Conservation (phyloP, 1,139 yeast genomes). For the Lodderomyces pseudojiufengensis region DNA sequence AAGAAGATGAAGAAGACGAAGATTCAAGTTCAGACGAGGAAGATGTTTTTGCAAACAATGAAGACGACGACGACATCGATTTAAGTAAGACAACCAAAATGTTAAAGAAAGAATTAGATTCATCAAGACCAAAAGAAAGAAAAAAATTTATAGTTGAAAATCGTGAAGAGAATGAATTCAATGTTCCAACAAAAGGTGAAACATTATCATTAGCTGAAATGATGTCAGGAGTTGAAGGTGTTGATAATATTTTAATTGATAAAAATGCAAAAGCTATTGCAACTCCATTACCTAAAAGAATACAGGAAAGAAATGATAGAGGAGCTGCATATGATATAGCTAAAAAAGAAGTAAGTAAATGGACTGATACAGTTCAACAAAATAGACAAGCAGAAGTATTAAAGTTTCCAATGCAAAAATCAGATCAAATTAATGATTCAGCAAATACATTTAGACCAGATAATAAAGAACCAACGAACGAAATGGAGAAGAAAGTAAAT, state of each 20-base stretch:
- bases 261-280: constrained; percentile 51
- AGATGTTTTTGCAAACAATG: constrained; percentile 5
- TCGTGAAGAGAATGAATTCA: constrained; percentile 66
- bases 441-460: constrained; percentile 53
- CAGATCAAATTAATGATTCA: constrained; percentile 34
- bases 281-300: constrained; percentile 81
- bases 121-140: constrained; percentile 33
- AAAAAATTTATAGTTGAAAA: constrained; percentile 48
- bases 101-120: constrained; percentile 24
- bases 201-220: constrained; percentile 71
- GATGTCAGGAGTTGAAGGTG: constrained; percentile 57
- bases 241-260: constrained; percentile 46
- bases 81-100: constrained; percentile 32
- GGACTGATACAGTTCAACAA: constrained; percentile 80
- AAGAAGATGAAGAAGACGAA: constrained; percentile 14
- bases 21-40: constrained; percentile 15
- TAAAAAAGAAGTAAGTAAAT: constrained; percentile 78
- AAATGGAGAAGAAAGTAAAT: constrained; percentile 65
- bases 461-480: constrained; percentile 42
- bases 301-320: constrained; percentile 84
- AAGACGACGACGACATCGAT: constrained; percentile 26
- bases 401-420: constrained; percentile 63
- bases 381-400: constrained; percentile 84
- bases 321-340: constrained; percentile 88
- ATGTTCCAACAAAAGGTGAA: constrained; percentile 56